Percentiles rank a stretch among this genome's conserved stretches.
Evolutionary conservation across 2,329 filamentous ascomycete species (phyloP).

Genomic region (Pezicula carpinea): DNA sequence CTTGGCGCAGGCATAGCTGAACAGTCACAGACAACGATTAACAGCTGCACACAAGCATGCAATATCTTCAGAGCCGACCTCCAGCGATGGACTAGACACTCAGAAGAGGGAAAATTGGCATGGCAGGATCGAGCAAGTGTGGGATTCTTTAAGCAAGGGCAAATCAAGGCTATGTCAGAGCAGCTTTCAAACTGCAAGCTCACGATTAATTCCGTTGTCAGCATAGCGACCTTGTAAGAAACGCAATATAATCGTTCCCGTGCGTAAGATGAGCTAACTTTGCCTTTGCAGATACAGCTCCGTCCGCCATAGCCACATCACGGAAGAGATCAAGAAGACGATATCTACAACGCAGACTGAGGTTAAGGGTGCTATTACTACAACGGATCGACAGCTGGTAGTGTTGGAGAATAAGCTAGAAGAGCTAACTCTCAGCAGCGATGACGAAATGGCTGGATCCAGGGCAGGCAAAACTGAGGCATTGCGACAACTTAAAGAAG

Average conservation of each 20-base stretch:
- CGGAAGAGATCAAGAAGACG: slow-evolving; percentile 28
- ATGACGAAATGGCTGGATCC: slow-evolving; percentile 11
- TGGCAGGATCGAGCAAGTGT: slow-evolving; percentile 29
- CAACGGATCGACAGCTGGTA: slow-evolving; percentile 18
- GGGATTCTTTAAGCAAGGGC: slow-evolving; percentile 30
- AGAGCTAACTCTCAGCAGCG: slow-evolving; percentile 21
- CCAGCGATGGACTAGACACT: slow-evolving; percentile 30
- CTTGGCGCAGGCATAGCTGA: slow-evolving; percentile 25
- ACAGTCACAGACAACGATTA: slow-evolving; percentile 26
- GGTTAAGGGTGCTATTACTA: slow-evolving; percentile 22
- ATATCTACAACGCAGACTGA: slow-evolving; percentile 26
- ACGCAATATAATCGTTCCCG: background rate
- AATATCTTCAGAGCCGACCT: slow-evolving; percentile 26
- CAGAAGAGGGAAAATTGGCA: slow-evolving; percentile 26
- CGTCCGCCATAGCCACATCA: slow-evolving; percentile 27
- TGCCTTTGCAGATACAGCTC: slow-evolving; percentile 25
- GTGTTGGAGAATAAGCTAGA: slow-evolving; percentile 24
- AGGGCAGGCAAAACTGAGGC: slow-evolving; percentile 13
- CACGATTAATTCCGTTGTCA: slow-evolving; percentile 25
- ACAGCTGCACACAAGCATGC: slow-evolving; percentile 26
- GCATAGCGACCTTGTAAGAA: slow-evolving; percentile 29
- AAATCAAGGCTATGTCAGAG: slow-evolving; percentile 30
- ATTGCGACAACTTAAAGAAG: slow-evolving; percentile 19
- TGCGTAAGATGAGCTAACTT: slow-evolving; percentile 7
- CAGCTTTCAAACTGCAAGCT: slow-evolving; percentile 30